Base-by-base conservation (phyloP, 2,329 filamentous ascomycete species). In the Phialophora chinensis region DNA sequence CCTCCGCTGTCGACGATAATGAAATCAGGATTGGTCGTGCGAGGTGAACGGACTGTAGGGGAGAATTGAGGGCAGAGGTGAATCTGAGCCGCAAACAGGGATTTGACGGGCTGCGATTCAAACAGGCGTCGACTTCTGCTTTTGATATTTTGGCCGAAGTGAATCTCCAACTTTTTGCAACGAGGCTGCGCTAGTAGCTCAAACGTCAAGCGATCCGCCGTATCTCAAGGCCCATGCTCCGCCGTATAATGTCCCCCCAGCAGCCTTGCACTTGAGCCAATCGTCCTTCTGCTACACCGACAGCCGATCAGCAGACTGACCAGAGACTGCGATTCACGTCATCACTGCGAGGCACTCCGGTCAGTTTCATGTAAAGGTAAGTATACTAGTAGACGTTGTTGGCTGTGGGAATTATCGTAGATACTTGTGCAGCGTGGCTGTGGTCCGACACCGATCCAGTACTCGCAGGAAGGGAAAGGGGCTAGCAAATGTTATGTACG, bases 141-240 rank as follows among this genome's bases (percentile, higher is more conserved):
- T 10, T 59, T 47, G 56, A 49, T 42, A 44, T 27, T 59, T 59
- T 59, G 56, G 42, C 20, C 23, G 17, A 38, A 23, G n/a, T 27
- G 56, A 31, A 55, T 57, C 61, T 63, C 61, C 61, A 63, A 61
- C 59, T 61, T 61, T 61, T 61, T 61, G n/a, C 47, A n/a, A 25
- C 59, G 10, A 61, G 59, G 59, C 59, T 61, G 59, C 59, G 47
- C 59, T 61, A 61, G 59, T 25, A 8, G 23, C 14, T n/a, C 12
- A 4, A 4, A 17, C 1, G 17, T 3, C 27, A 31, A 56, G 10
- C 5, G 4, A 14, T 62, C 44, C 27, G 44, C 57, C 56, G 35
- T 59, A 42, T 2, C 0, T 0, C 1, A 6, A 4, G 0, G 7
- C 6, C 2, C 1, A 49, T 49, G 17, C 17, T 49, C 44, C 20